phyloP scores from a whole-genome alignment of 108 stramenopile genomes.

The Fistulifera pelliculosa region DNA sequence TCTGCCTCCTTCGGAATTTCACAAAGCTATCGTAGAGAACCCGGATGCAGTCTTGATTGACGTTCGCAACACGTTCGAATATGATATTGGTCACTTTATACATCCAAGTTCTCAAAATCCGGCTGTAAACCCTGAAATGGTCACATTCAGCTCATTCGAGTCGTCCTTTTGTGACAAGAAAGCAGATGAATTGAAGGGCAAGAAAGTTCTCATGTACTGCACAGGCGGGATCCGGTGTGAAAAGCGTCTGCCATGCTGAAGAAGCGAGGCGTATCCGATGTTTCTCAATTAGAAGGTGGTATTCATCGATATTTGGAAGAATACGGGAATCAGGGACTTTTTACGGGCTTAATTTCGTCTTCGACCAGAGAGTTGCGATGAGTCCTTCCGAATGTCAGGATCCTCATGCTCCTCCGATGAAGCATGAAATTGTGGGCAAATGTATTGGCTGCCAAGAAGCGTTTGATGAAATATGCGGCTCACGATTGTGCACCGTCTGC shows the following conservation, averaged over 20 bases:
- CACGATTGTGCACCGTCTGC: constrained; percentile 67
- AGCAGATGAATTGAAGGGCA: constrained; percentile 48
- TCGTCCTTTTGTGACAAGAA: constrained; percentile 47
- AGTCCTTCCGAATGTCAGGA: constrained; percentile 20
- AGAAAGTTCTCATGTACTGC: constrained; percentile 92
- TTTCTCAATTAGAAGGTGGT: constrained; percentile 82
- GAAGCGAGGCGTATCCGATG: constrained; percentile 57
- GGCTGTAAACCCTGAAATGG: constrained; percentile 66
- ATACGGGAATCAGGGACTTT: constrained; percentile 73
- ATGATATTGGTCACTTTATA: constrained; percentile 74
- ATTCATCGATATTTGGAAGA: constrained; percentile 90
- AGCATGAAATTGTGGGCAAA: constrained; percentile 33
- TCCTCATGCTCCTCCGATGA: background rate
- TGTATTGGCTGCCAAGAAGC: constrained; percentile 50
- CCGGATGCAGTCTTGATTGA: constrained; percentile 53
- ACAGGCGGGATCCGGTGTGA: constrained; percentile 83
- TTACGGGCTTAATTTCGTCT: constrained; percentile 88
- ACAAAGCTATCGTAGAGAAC: constrained; percentile 24
- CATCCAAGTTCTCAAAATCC: constrained; percentile 8
- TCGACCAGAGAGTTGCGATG: constrained; percentile 79
- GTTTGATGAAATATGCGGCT: constrained; percentile 57
- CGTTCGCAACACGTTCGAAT: constrained; percentile 83
- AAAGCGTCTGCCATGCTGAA: constrained; percentile 69
- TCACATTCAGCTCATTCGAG: constrained; percentile 67
- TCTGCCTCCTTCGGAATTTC: constrained; percentile 61